phyloP scores from a whole-genome alignment of 306 rosid species.

The Begonia fuchsioides region DNA sequence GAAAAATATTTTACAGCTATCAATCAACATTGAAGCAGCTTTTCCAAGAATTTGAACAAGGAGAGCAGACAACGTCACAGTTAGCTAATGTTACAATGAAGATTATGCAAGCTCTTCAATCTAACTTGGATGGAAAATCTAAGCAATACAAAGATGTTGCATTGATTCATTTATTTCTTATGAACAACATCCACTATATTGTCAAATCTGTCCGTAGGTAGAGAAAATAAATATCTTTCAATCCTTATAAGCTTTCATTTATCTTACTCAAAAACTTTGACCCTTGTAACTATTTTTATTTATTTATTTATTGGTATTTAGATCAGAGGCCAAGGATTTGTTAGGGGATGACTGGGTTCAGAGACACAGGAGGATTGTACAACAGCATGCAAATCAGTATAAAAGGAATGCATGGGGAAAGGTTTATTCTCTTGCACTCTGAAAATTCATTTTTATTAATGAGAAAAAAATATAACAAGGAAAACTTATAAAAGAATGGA shows the following conservation, averaged over 20 bases:
- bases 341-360: slow-evolving; percentile 99
- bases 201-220: slow-evolving; percentile 93
- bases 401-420: slow-evolving; percentile 90
- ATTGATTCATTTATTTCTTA: slow-evolving; percentile 81
- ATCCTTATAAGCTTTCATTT: background rate
- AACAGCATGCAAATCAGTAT: slow-evolving; percentile 94
- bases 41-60: slow-evolving; percentile 70
- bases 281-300: slow-evolving; percentile 2
- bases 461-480: too few relatives aligned
- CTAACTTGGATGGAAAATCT: slow-evolving; percentile 90
- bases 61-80: slow-evolving; percentile 51
- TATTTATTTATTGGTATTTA: slow-evolving; percentile 17
- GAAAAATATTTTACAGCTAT: slow-evolving; percentile 35
- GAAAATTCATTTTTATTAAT: too few relatives aligned
- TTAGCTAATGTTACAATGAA: slow-evolving; percentile 79
- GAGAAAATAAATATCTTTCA: slow-evolving; percentile 6
- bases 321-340: slow-evolving; percentile 98
- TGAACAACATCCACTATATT: slow-evolving; percentile 94
- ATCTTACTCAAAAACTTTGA: slow-evolving; percentile 1
- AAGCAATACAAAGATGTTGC: slow-evolving; percentile 79
- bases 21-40: slow-evolving; percentile 94
- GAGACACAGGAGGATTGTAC: slow-evolving; percentile 80
- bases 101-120: slow-evolving; percentile 93
- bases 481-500: too few relatives aligned
- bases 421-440: slow-evolving; percentile 35